A percentile compares a stretch with the other conserved stretches of the same genome.
phyloP scores from a whole-genome alignment of 768 basidiomycete genomes.

The Xerocomellus amylosporus region DNA sequence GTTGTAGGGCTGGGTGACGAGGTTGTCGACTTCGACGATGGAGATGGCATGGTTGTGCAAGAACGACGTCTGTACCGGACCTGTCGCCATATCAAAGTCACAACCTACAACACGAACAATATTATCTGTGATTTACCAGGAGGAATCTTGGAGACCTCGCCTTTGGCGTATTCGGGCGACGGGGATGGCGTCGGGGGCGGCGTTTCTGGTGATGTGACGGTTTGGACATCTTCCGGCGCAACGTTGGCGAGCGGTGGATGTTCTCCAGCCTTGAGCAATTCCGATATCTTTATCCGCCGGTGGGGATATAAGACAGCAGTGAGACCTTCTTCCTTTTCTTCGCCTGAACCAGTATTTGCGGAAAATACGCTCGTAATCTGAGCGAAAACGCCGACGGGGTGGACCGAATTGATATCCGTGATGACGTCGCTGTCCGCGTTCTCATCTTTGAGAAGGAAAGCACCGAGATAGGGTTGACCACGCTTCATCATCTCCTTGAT shows the following conservation, averaged over 20 bases:
- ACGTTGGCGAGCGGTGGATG: constrained; percentile 34
- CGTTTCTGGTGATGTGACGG: constrained; percentile 44
- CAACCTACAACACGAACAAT: neutral
- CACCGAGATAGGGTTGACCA: constrained; percentile 95
- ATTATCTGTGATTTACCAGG: constrained; percentile 15
- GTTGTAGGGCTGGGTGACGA: constrained; percentile 76
- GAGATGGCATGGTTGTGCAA: constrained; percentile 80
- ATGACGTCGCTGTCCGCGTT: constrained; percentile 91
- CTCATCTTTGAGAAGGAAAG: constrained; percentile 94
- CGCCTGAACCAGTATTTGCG: constrained; percentile 48
- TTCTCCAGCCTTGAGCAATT: constrained; percentile 71
- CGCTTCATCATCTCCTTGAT: constrained; percentile 97
- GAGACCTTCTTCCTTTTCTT: constrained; percentile 81
- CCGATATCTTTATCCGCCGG: constrained; percentile 82
- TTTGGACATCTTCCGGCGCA: constrained; percentile 39
- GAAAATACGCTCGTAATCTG: constrained; percentile 94
- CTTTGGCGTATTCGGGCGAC: constrained; percentile 17
- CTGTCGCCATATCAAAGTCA: constrained; percentile 29
- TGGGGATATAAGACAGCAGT: constrained; percentile 95
- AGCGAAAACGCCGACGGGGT: constrained; percentile 93
- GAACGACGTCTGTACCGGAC: constrained; percentile 79
- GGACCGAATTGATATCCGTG: constrained; percentile 81
- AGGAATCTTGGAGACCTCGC: constrained; percentile 24
- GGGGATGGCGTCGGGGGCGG: constrained; percentile 38
- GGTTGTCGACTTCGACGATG: constrained; percentile 84